These are phyloP conservation scores for Phytophthora tubulina DNA, from an alignment of 352 stramenopile species.

Conservation along the genomic window DNA sequence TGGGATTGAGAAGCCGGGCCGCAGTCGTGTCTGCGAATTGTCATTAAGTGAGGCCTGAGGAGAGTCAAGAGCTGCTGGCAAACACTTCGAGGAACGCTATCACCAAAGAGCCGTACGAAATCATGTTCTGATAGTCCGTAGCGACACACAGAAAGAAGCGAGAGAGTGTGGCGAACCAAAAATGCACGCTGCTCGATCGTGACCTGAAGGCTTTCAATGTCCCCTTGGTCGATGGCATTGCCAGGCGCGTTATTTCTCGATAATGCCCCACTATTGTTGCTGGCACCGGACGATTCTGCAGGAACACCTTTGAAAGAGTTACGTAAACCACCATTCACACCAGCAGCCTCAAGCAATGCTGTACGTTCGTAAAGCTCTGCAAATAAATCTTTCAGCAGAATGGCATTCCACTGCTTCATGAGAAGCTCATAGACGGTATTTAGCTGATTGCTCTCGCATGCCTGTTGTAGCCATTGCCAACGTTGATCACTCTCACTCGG, in stretches of 20 bases:
- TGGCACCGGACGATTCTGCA: conserved; percentile 2
- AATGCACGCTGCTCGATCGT: conserved; percentile 76
- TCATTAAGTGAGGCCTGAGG: conserved; percentile 76
- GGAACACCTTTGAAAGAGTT: conserved; percentile 15
- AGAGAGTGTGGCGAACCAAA: conserved; percentile 77
- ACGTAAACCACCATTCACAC: conserved; percentile 1
- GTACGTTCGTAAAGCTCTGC: conserved; percentile 48
- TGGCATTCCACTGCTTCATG: conserved; percentile 81
- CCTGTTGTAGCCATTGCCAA: conserved; percentile 57
- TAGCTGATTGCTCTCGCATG: conserved; percentile 50
- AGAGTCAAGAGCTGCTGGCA: conserved; percentile 58
- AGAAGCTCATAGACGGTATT: conserved; percentile 69
- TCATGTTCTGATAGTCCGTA: conserved; percentile 79
- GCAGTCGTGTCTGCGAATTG: conserved; percentile 70
- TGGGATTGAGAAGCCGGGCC: conserved; percentile 20
- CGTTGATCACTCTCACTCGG: conserved; percentile 34
- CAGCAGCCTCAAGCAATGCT: conserved; percentile 13
- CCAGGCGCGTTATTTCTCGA: conserved; percentile 12
- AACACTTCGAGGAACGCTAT: conserved; percentile 53
- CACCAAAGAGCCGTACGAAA: conserved; percentile 65
- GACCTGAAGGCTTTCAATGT: conserved; percentile 65
- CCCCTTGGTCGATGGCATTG: conserved; percentile 32
- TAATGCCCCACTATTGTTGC: conserved; percentile 9
- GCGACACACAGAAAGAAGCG: conserved; percentile 70
- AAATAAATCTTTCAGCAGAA: conserved; percentile 69